Evolutionary conservation across 1,139 yeast species (phyloP).

Genomic region (Debaryomyces sp.): DNA sequence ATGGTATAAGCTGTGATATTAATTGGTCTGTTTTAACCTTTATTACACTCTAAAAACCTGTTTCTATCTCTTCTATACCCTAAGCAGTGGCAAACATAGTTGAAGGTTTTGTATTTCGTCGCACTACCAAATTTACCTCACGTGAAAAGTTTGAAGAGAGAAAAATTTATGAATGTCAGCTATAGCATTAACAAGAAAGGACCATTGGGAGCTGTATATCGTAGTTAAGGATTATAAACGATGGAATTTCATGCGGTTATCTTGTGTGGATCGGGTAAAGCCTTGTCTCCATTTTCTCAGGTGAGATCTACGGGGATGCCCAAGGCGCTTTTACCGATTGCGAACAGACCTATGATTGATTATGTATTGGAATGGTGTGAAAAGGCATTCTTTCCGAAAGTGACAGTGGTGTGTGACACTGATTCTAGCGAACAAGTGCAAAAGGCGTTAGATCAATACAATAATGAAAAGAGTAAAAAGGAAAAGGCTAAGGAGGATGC

Average conservation of each 20-base stretch:
- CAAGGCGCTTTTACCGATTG: slow-evolving; percentile 87
- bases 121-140: slow-evolving; percentile 4
- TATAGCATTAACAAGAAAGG: neutral
- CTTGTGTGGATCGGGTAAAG: slow-evolving; percentile 82
- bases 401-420: slow-evolving; percentile 39
- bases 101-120: slow-evolving; percentile 4
- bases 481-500: slow-evolving; percentile 13
- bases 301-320: slow-evolving; percentile 63
- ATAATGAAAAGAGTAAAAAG: slow-evolving; percentile 23
- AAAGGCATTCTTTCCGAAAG: slow-evolving; percentile 71
- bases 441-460: slow-evolving; percentile 51
- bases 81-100: slow-evolving; percentile 10
- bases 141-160: slow-evolving; percentile 8
- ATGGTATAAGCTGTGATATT: neutral
- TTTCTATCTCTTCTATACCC: neutral
- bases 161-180: slow-evolving; percentile 2
- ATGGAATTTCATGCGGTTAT: slow-evolving; percentile 95
- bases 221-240: neutral
- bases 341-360: slow-evolving; percentile 86
- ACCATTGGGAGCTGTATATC: neutral
- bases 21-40: neutral
- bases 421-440: slow-evolving; percentile 29
- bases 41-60: neutral
- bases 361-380: slow-evolving; percentile 94
- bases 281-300: slow-evolving; percentile 70